Evolutionary conservation across 2,329 filamentous ascomycete genomes (phyloP).

Genomic region (Drechslerella coelobrocha): DNA sequence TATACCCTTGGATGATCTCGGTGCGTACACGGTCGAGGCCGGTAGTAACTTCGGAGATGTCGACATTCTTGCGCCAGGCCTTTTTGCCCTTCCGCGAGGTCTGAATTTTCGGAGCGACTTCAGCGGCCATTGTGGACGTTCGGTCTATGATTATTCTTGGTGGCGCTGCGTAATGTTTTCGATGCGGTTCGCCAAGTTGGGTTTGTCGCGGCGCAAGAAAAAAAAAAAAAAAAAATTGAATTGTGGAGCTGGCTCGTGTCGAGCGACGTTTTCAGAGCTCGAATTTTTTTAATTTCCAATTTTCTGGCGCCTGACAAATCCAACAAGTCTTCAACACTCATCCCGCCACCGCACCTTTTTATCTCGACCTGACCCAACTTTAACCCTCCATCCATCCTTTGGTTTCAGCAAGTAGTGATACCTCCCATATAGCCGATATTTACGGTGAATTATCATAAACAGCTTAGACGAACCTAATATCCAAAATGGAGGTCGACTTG

Average conservation of each 20-base stretch:
- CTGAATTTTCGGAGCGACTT: slow-evolving; percentile 73
- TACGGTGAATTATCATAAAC: slow-evolving; percentile 3
- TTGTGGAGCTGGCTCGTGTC: slow-evolving; percentile 35
- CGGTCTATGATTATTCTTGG: slow-evolving; percentile 1
- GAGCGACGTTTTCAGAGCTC: slow-evolving; percentile 33
- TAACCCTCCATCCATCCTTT: slow-evolving; percentile 23
- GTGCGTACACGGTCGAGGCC: slow-evolving; percentile 85
- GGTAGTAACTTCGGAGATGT: slow-evolving; percentile 82
- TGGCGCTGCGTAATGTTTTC: not conserved
- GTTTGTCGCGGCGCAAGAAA: slow-evolving; percentile 22
- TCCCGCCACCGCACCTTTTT: slow-evolving; percentile 21
- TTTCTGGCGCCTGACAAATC: slow-evolving; percentile 46
- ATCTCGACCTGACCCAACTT: slow-evolving; percentile 13
- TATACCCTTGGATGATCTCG: slow-evolving; percentile 86
- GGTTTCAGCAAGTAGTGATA: not conserved
- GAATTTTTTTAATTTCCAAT: slow-evolving; percentile 21
- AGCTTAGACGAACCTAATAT: not conserved
- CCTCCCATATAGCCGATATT: not conserved
- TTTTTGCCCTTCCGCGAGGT: slow-evolving; percentile 97
- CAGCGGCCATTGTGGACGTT: slow-evolving; percentile 61
- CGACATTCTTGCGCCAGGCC: slow-evolving; percentile 98
- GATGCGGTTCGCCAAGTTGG: not conserved
- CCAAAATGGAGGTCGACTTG: slow-evolving; percentile 59
- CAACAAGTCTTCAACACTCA: slow-evolving; percentile 47
- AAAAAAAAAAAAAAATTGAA: slow-evolving; percentile 28